These are phyloP conservation scores for Apiotrichum sp. DNA, from an alignment of 1,284 basidiomycete genomes.

Conservation along the genomic window DNA sequence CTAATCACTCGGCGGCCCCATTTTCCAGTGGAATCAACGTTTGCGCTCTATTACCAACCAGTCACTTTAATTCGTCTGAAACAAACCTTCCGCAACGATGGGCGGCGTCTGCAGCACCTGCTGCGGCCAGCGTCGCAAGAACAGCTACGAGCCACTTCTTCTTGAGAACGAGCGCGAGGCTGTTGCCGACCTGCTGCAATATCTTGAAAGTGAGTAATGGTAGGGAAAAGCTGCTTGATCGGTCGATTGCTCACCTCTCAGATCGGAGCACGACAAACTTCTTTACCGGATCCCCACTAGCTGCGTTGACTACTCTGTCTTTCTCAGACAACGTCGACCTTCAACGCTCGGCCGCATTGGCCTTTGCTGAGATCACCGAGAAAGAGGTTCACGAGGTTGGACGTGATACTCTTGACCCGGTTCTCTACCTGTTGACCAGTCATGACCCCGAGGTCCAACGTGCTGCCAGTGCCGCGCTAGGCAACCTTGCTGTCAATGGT, in stretches of 20 bases:
- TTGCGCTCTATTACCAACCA: too few relatives aligned
- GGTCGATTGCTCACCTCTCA: conserved; percentile 38
- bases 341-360: conserved; percentile 93
- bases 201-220: conserved; percentile 80
- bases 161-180: conserved; percentile 98
- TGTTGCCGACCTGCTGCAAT: conserved; percentile 94
- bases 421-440: conserved; percentile 92
- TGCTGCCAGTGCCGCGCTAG: conserved; percentile 95
- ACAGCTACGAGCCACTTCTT: conserved; percentile 86
- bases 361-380: conserved; percentile 99
- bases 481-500: conserved; percentile 98
- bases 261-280: conserved; percentile 95
- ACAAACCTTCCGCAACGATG: conserved; percentile 20
- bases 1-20: background rate
- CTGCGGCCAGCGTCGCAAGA: conserved; percentile 44
- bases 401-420: conserved; percentile 95
- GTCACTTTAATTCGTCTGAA: background rate
- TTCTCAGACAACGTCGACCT: conserved; percentile 99
- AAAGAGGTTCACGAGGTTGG: conserved; percentile 98
- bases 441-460: conserved; percentile 99
- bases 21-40: too few relatives aligned
- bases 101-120: conserved; percentile 39
- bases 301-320: conserved; percentile 90
- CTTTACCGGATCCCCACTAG: conserved; percentile 85
- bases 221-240: background rate